phyloP scores from a whole-genome alignment of 2,329 filamentous ascomycete species.

The Venturia pyrina region DNA sequence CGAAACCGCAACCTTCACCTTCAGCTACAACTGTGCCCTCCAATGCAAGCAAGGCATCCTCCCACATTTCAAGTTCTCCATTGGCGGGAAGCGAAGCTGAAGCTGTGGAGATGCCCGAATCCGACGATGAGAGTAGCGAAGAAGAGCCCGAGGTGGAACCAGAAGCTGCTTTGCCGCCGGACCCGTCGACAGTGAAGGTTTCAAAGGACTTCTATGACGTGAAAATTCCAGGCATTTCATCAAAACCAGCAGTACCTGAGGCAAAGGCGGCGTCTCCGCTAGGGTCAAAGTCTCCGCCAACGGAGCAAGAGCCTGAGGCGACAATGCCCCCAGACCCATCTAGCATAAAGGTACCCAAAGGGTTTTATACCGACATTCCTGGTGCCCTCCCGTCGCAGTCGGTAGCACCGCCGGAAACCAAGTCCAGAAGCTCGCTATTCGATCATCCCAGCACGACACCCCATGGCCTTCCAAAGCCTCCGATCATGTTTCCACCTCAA shows the following conservation, averaged over 20 bases:
- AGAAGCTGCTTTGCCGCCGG: conserved; percentile 28
- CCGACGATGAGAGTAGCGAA: conserved; percentile 27
- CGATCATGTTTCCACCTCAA: conserved; percentile 39
- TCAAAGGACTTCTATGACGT: conserved; percentile 7
- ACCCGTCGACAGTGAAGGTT: conserved; percentile 18
- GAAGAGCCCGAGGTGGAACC: conserved; percentile 24
- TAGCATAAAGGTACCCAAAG: conserved; percentile 6
- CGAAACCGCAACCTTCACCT: conserved; percentile 27
- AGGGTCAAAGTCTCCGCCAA: conserved; percentile 4
- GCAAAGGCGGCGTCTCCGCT: conserved; percentile 12
- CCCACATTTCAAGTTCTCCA: conserved; percentile 21
- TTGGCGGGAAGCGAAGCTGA: conserved; percentile 24
- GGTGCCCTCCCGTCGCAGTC: conserved; percentile 44
- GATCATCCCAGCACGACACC: conserved; percentile 3
- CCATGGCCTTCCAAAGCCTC: conserved; percentile 26
- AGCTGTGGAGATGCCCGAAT: conserved; percentile 29
- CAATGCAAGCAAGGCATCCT: conserved; percentile 3
- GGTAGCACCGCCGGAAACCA: conserved; percentile 26
- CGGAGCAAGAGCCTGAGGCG: background rate
- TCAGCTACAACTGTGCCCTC: conserved; percentile 7
- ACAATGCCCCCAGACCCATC: conserved; percentile 5
- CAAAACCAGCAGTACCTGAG: background rate
- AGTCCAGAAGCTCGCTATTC: background rate
- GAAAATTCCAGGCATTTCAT: background rate
- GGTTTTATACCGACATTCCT: conserved; percentile 24